These are phyloP conservation scores for Apostasia shenzhenica DNA, from an alignment of 106 monocot genomes.

Conservation along the genomic window DNA sequence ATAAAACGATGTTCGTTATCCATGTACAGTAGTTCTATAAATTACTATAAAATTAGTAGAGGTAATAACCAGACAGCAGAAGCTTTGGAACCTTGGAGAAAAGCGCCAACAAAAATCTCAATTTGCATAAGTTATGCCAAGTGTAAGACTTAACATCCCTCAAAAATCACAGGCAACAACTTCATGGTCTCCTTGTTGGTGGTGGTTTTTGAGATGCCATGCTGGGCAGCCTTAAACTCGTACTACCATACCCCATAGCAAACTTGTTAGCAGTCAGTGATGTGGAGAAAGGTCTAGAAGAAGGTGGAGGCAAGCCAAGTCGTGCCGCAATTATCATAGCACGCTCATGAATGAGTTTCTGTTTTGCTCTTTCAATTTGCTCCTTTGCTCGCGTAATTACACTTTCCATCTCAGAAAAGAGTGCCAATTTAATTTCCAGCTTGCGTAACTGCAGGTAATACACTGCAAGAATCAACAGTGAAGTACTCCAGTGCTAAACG, in stretches of 20 bases:
- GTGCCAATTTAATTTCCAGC: slow-evolving; percentile 61
- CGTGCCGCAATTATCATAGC: slow-evolving; percentile 77
- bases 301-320: slow-evolving; percentile 34
- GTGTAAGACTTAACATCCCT: neutral
- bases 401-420: slow-evolving; percentile 59
- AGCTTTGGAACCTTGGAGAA: neutral
- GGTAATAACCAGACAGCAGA: neutral
- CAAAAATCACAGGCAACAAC: neutral
- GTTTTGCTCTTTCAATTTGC: slow-evolving; percentile 67
- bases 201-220: slow-evolving; percentile 39
- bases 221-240: slow-evolving; percentile 19
- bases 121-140: neutral
- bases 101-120: neutral
- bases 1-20: too few species aligned
- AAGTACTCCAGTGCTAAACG: too few species aligned
- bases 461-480: neutral
- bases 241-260: slow-evolving; percentile 22
- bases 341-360: slow-evolving; percentile 66
- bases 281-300: slow-evolving; percentile 27
- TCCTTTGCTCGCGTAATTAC: slow-evolving; percentile 55
- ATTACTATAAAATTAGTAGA: too few species aligned
- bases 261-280: slow-evolving; percentile 18
- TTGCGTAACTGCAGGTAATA: slow-evolving; percentile 65
- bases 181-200: slow-evolving; percentile 41
- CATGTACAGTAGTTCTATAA: too few species aligned